Evolutionary conservation across 1,284 basidiomycete species (phyloP).

Genomic region (Cryptococcus maquisensis): DNA sequence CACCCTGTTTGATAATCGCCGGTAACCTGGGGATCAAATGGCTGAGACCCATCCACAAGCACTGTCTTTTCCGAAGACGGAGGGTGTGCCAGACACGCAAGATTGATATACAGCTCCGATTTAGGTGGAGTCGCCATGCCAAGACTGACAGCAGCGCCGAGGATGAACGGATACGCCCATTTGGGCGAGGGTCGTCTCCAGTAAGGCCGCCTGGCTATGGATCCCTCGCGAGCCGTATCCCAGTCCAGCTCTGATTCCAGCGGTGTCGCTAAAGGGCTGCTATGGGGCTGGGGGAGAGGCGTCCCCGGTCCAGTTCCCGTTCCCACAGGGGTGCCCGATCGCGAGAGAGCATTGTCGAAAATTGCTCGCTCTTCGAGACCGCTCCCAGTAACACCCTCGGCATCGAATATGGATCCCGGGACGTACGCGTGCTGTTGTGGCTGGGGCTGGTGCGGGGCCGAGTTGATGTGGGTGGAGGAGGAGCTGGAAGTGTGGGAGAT

Average conservation of each 20-base stretch:
- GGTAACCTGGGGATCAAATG: neutral
- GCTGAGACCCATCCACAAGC: neutral
- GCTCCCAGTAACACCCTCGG: slow-evolving; percentile 8
- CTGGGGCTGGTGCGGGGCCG: slow-evolving; percentile 1
- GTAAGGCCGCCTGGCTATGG: slow-evolving; percentile 26
- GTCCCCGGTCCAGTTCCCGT: too few species aligned
- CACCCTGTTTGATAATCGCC: neutral
- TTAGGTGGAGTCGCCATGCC: slow-evolving; percentile 43
- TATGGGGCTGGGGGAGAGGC: too few species aligned
- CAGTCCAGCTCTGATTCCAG: slow-evolving; percentile 8
- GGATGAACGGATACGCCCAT: slow-evolving; percentile 44
- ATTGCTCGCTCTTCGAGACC: slow-evolving; percentile 19
- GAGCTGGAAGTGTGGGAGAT: too few species aligned
- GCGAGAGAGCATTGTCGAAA: slow-evolving; percentile 14
- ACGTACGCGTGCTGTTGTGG: slow-evolving; percentile 31
- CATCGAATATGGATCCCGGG: slow-evolving; percentile 10
- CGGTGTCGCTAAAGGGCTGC: too few species aligned
- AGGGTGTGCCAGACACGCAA: slow-evolving; percentile 47
- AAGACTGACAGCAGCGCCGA: slow-evolving; percentile 30
- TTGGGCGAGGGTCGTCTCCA: slow-evolving; percentile 39
- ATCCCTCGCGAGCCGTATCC: slow-evolving; percentile 27
- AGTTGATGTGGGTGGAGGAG: too few species aligned
- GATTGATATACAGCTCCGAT: slow-evolving; percentile 42
- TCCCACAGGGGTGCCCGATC: neutral
- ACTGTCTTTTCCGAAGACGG: slow-evolving; percentile 16